phyloP scores from a whole-genome alignment of 2,329 filamentous ascomycete species.

The Pseudocercospora ulei region DNA sequence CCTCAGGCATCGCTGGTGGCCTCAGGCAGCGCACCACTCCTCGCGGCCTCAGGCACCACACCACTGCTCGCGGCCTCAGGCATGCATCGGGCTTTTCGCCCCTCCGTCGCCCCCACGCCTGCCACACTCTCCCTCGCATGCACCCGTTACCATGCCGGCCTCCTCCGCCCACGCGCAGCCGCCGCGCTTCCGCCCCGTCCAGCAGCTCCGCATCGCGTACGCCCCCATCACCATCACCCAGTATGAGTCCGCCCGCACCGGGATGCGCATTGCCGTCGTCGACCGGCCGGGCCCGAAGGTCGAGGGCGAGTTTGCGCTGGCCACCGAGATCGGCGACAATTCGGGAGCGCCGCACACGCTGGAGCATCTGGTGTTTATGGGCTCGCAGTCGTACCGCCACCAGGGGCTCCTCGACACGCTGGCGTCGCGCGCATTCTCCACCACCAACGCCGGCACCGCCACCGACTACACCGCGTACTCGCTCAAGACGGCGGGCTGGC shows the following conservation, averaged over 20 bases:
- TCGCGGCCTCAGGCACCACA: too few species aligned
- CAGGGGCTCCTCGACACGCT: slow-evolving; percentile 93
- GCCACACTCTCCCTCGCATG: background rate
- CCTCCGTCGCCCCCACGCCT: background rate
- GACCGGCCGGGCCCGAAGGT: slow-evolving; percentile 92
- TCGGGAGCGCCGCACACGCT: slow-evolving; percentile 65
- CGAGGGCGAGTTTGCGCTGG: slow-evolving; percentile 86
- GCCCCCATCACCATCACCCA: slow-evolving; percentile 80
- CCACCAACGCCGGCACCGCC: slow-evolving; percentile 94
- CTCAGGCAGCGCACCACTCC: too few species aligned
- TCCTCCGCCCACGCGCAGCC: slow-evolving; percentile 37
- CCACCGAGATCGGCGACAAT: slow-evolving; percentile 95
- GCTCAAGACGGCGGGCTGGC: slow-evolving; percentile 89
- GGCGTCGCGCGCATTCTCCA: slow-evolving; percentile 82
- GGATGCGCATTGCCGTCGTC: slow-evolving; percentile 87
- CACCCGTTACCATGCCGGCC: slow-evolving; percentile 25
- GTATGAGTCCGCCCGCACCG: slow-evolving; percentile 90
- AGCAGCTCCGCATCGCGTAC: slow-evolving; percentile 82
- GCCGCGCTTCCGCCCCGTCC: slow-evolving; percentile 66
- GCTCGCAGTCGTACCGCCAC: slow-evolving; percentile 85
- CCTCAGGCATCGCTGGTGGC: too few species aligned
- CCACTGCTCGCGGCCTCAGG: too few species aligned
- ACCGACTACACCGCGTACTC: slow-evolving; percentile 96
- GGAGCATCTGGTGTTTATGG: slow-evolving; percentile 50
- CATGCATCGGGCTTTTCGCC: too few species aligned